These are phyloP conservation scores for Populus nigra DNA, from an alignment of 345 rosid species.

Conservation along the genomic window DNA sequence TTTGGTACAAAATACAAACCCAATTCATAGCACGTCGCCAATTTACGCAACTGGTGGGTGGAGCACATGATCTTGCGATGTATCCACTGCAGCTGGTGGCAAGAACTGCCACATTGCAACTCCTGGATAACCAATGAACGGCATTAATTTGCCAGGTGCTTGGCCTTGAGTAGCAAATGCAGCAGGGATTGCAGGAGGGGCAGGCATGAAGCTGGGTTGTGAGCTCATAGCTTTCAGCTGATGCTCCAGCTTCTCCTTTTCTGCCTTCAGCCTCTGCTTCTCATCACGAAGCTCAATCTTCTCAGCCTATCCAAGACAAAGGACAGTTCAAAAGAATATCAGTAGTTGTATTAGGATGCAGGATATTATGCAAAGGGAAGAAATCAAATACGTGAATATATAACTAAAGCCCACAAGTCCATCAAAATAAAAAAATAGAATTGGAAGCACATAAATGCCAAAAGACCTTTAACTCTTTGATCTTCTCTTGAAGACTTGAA, in stretches of 20 bases:
- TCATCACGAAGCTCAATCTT: conserved; percentile 91
- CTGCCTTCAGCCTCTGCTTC: conserved; percentile 66
- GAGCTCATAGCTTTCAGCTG: conserved; percentile 58
- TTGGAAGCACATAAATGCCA: neutral
- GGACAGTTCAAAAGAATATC: neutral
- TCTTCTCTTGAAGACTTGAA: conserved; percentile 71
- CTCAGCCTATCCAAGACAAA: conserved; percentile 49
- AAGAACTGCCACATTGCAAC: conserved; percentile 95
- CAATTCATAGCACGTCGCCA: conserved; percentile 19
- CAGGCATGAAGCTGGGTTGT: conserved; percentile 65
- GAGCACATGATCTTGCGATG: conserved; percentile 86
- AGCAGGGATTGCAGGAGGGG: conserved; percentile 48
- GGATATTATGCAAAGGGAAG: neutral
- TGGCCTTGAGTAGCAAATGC: conserved; percentile 57
- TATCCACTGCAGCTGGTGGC: conserved; percentile 70
- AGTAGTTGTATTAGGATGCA: neutral
- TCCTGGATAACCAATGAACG: conserved; percentile 64
- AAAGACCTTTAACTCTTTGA: conserved; percentile 76
- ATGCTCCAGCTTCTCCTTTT: conserved; percentile 73
- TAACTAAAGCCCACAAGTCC: neutral
- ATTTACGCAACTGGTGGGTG: conserved; percentile 88
- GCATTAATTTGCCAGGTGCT: conserved; percentile 67
- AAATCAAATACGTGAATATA: neutral
- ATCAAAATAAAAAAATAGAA: neutral
- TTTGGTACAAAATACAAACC: conserved; percentile 41